A percentile compares a stretch with the other conserved stretches of the same genome.
phyloP scores from a whole-genome alignment of 169 alveolate genomes.

The Fabrea salina region DNA sequence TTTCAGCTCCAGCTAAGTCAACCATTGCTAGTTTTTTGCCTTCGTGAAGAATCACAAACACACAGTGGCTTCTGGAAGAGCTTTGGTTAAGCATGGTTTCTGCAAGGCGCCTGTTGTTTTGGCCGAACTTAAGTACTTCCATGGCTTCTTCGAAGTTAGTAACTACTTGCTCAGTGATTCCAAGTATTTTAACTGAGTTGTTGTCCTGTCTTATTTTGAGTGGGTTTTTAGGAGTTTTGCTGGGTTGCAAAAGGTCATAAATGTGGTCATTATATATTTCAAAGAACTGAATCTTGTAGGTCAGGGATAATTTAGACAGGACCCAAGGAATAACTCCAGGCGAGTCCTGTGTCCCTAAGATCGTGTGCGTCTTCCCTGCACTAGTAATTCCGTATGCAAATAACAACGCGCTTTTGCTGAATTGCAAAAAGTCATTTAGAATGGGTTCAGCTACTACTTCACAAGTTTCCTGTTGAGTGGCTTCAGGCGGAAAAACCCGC shows the following conservation, averaged over 20 bases:
- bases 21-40: conserved; percentile 78
- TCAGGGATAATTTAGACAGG: background rate
- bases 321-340: background rate
- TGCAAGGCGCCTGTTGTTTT: background rate
- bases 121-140: background rate
- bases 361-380: background rate
- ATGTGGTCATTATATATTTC: background rate
- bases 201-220: background rate
- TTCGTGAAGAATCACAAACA: background rate
- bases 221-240: background rate
- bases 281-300: background rate
- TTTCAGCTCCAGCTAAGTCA: conserved; percentile 91
- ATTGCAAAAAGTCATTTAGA: background rate
- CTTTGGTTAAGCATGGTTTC: background rate
- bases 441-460: background rate
- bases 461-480: background rate
- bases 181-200: background rate
- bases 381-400: background rate
- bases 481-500: background rate
- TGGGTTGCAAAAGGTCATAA: background rate
- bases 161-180: background rate
- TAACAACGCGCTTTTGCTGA: background rate
- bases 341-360: background rate
- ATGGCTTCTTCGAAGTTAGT: background rate
- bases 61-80: background rate